Evolutionary conservation across 305 asterid genomes (phyloP), one percentile per base, ranked within the genome.

Genomic region (Fraxinus velutina): DNA sequence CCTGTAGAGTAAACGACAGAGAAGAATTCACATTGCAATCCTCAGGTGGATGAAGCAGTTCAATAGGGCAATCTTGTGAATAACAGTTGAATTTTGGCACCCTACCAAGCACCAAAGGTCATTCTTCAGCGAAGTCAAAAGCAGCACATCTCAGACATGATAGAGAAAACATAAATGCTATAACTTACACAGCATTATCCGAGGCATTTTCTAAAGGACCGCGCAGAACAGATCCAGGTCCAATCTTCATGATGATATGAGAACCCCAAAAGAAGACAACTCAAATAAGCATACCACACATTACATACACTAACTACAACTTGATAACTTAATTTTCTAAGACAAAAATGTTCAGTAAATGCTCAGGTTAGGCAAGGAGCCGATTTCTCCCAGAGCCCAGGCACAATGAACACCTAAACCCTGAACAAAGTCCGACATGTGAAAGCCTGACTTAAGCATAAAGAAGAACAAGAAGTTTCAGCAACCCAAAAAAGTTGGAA

Each of bases 1-100:
- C 99, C 99, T 96, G 99, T 52, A 96, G 93, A 83, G 99, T 96
- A 85, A 96, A 96, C 79, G 97, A 85, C 81, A 96, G 89, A 79
- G 99, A 96, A 84, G 99, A 93, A 87, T 96, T 96, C 91, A 94
- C 98, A 30, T 94, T 96, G 87, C 99, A 96, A 86, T 96, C 99
- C 85, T 96, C 99, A 73, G 99, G 99, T 60, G 99, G 99, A 73
- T 90, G 92, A 81, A 96, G 93, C 87, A 96, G 87, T 90, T 96
- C 99, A 73, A 57, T 30, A 6, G 99, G 98, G 86, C 99, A 96
- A 78, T 86, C 93, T 86, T 92, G 85, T 6, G 86, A 84, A 55
- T 89, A 82, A 78, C 99, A 96, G 76, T 92, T 86, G 80, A 96
- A 93, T 87, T 92, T 91, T 29, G 98, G 97, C 27, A 79, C 88